Evolutionary conservation across 495 filamentous ascomycete genomes (phyloP).

Genomic region (Physcia stellaris): DNA sequence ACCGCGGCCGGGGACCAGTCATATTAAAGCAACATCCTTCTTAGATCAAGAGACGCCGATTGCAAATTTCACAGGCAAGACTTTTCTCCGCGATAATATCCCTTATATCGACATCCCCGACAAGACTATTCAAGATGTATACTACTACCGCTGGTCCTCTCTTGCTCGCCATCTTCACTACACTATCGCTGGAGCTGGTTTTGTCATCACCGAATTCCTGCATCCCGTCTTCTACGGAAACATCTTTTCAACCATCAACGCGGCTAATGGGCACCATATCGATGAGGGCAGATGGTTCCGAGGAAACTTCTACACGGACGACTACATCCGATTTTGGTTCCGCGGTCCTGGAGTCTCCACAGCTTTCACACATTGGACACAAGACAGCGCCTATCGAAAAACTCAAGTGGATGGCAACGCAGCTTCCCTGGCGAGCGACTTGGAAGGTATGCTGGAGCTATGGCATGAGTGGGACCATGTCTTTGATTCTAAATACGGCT

Average conservation of each 20-base stretch:
- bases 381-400: constrained; percentile 24
- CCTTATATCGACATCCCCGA: constrained; percentile 32
- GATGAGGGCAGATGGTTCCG: constrained; percentile 32
- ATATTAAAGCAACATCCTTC: not conserved
- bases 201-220: constrained; percentile 30
- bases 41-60: not conserved
- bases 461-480: constrained; percentile 28
- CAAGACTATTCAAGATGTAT: constrained; percentile 27
- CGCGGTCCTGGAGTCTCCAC: constrained; percentile 27
- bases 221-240: constrained; percentile 25
- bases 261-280: constrained; percentile 31
- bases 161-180: constrained; percentile 29
- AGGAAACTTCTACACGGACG: constrained; percentile 24
- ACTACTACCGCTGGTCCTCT: constrained; percentile 31
- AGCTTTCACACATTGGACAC: constrained; percentile 31
- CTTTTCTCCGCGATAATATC: constrained; percentile 22
- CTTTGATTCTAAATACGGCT: constrained; percentile 19
- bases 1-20: not conserved
- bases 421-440: constrained; percentile 22
- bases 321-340: constrained; percentile 29
- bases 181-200: constrained; percentile 26
- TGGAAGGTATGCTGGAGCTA: constrained; percentile 26
- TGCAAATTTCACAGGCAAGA: not conserved
- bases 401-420: constrained; percentile 27
- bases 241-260: constrained; percentile 26